Conservation (phyloP, 129 eudicot genomes). For the Mikania micrantha region DNA sequence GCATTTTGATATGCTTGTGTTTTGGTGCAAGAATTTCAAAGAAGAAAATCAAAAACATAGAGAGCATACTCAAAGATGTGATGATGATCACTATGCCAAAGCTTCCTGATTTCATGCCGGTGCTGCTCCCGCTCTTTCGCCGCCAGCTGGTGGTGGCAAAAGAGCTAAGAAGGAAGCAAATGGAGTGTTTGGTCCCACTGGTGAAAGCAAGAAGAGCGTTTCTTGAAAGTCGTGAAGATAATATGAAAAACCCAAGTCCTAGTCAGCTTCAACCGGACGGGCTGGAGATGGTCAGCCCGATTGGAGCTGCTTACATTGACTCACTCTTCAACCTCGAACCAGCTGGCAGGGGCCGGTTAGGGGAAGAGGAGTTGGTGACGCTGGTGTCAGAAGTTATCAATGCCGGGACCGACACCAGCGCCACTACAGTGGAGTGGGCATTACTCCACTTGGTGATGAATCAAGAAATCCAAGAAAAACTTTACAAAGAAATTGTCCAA, state of each 20-base stretch:
- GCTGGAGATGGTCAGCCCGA: conserved; percentile 78
- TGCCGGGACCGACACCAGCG: conserved; percentile 95
- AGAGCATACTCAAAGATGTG: conserved; percentile 77
- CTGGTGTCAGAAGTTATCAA: conserved; percentile 76
- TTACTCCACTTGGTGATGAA: conserved; percentile 62
- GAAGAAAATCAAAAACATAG: conserved; percentile 48
- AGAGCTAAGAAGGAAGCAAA: conserved; percentile 55
- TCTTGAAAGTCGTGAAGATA: conserved; percentile 43
- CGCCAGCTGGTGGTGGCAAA: conserved; percentile 55
- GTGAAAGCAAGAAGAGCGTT: conserved; percentile 54
- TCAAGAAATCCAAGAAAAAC: conserved; percentile 75
- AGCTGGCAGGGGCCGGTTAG: conserved; percentile 49
- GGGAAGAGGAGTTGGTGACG: conserved; percentile 82
- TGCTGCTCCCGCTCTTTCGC: conserved; percentile 62
- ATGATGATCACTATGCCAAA: conserved; percentile 85
- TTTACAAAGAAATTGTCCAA: conserved; percentile 59
- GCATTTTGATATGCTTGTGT: conserved; percentile 81
- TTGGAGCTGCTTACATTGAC: conserved; percentile 91
- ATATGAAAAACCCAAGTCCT: conserved; percentile 26
- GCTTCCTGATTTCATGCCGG: conserved; percentile 88
- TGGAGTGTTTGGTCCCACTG: conserved; percentile 69
- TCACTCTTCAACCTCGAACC: conserved; percentile 58
- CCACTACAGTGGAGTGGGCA: conserved; percentile 88
- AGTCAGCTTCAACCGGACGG: conserved; percentile 21
- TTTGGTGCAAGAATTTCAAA: conserved; percentile 88